Evolutionary conservation across 768 basidiomycete species (phyloP).

Genomic region (Ephemerocybe angulata): DNA sequence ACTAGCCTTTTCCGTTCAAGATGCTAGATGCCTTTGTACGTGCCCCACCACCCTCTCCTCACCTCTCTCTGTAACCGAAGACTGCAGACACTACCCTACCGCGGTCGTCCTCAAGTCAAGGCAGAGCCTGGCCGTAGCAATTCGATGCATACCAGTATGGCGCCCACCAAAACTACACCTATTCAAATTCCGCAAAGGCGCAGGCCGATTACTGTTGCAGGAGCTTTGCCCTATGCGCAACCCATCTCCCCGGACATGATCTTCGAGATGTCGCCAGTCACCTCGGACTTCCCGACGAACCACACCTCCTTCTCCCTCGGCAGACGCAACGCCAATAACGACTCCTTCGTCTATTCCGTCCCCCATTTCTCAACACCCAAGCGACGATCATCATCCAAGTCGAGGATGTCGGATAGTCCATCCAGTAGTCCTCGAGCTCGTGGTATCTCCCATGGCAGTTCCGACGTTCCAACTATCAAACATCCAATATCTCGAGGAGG

Average conservation of each 20-base stretch:
- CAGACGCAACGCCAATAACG: conserved; percentile 18
- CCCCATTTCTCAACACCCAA: conserved; percentile 24
- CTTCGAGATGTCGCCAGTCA: conserved; percentile 51
- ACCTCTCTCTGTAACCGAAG: not conserved
- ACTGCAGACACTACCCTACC: not conserved
- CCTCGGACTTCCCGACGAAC: conserved; percentile 24
- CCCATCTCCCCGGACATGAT: conserved; percentile 44
- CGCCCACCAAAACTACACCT: conserved; percentile 28
- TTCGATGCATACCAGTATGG: not conserved
- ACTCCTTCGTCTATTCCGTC: conserved; percentile 40
- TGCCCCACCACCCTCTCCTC: not conserved
- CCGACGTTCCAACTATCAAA: not conserved
- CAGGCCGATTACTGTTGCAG: conserved; percentile 17
- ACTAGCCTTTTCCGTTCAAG: not conserved
- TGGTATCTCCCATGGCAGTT: not conserved
- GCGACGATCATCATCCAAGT: not conserved
- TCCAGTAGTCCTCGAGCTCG: not conserved
- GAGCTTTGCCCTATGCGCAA: conserved; percentile 27
- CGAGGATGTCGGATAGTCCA: not conserved
- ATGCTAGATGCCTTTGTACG: conserved; percentile 3
- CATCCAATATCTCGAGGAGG: not conserved
- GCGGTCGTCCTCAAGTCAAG: not conserved
- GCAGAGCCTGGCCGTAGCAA: not conserved
- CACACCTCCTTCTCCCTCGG: conserved; percentile 18
- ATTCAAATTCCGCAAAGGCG: conserved; percentile 43